These are phyloP conservation scores for Piloderma croceum DNA, from an alignment of 768 basidiomycete genomes.

Conservation along the genomic window DNA sequence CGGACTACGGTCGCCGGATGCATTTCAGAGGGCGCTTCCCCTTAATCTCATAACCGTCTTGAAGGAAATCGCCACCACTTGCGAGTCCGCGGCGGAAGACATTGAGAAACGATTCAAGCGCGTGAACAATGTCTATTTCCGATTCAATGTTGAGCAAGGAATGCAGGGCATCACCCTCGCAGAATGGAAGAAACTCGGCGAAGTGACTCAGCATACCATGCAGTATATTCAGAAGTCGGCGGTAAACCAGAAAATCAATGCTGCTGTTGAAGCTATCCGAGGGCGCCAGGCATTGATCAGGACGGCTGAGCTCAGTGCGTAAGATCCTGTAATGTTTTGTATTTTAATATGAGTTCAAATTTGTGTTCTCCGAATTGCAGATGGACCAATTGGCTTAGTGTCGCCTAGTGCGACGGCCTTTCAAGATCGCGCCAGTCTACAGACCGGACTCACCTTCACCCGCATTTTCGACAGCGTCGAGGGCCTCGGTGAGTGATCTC, in stretches of 20 bases:
- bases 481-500: no score
- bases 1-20: neutral
- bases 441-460: no score
- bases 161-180: neutral
- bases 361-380: no score
- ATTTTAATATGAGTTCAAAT: no score
- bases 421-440: no score
- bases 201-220: neutral
- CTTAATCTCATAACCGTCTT: neutral
- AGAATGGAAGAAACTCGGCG: neutral
- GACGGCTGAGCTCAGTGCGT: no score
- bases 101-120: neutral
- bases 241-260: neutral
- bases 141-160: slow-evolving; percentile 4
- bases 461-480: no score
- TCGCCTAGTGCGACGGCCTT: no score
- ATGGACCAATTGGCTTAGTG: no score
- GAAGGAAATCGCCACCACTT: neutral
- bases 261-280: neutral
- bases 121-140: neutral
- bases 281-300: no score
- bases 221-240: neutral
- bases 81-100: neutral
- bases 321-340: no score
- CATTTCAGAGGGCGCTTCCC: neutral